phyloP scores from a whole-genome alignment of 1,139 yeast species.

The Debaryomyces robertsiae region DNA sequence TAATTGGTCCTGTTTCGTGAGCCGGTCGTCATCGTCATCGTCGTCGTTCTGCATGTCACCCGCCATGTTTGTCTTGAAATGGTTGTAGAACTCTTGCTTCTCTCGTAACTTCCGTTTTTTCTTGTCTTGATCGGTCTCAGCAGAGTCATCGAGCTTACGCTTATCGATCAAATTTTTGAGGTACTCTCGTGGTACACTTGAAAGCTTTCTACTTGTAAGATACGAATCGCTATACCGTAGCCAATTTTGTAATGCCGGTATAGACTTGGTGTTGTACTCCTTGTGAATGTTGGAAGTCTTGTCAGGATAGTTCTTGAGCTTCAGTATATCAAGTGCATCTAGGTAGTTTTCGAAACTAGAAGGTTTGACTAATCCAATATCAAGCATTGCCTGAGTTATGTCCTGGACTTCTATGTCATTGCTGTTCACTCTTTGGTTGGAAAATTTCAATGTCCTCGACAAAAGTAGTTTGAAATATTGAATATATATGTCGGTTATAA shows the following conservation, averaged over 20 bases:
- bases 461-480: conserved; percentile 54
- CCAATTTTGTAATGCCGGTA: conserved; percentile 45
- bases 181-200: conserved; percentile 35
- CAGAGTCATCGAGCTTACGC: conserved; percentile 34
- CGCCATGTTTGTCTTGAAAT: conserved; percentile 30
- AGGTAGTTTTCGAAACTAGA: conserved; percentile 18
- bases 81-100: conserved; percentile 45
- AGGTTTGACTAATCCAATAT: conserved; percentile 56
- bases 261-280: conserved; percentile 40
- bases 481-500: conserved; percentile 62
- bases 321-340: conserved; percentile 21
- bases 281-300: conserved; percentile 12
- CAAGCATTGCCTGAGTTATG: conserved; percentile 60
- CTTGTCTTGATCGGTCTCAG: conserved; percentile 32
- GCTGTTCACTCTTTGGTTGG: conserved; percentile 16
- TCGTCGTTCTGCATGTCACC: conserved; percentile 25
- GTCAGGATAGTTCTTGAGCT: conserved; percentile 10
- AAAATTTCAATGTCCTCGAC: conserved; percentile 36
- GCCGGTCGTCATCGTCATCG: conserved; percentile 32
- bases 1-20: conserved; percentile 31
- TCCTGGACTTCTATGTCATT: conserved; percentile 52
- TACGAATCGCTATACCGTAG: conserved; percentile 32
- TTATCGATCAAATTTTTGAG: conserved; percentile 43
- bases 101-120: conserved; percentile 27
- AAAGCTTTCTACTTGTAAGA: conserved; percentile 28